These are phyloP conservation scores for Pilasporangium apinafurcum DNA, from an alignment of 352 stramenopile species.

Conservation along the genomic window DNA sequence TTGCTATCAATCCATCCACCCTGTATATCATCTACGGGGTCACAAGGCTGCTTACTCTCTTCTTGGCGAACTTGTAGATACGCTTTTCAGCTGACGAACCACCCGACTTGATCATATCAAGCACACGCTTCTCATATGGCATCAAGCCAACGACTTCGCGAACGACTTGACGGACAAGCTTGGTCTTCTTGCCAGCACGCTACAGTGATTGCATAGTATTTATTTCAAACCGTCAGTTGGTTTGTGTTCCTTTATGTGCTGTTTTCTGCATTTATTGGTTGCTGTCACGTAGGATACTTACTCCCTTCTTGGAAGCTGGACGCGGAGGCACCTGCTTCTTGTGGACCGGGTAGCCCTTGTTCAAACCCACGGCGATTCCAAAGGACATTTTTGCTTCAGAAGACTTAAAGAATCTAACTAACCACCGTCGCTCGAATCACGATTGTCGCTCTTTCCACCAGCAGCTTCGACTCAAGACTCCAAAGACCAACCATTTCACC, in stretches of 20 bases:
- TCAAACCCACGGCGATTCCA: conserved; percentile 88
- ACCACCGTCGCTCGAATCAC: conserved; percentile 9
- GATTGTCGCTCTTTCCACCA: background rate
- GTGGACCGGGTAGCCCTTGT: conserved; percentile 91
- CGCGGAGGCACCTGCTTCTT: conserved; percentile 87
- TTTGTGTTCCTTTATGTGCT: too few relatives aligned
- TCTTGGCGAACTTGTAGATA: conserved; percentile 99
- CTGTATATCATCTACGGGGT: too few relatives aligned
- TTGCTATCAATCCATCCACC: too few relatives aligned
- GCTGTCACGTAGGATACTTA: conserved; percentile 47
- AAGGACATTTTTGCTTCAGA: conserved; percentile 87
- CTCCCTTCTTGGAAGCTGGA: conserved; percentile 84
- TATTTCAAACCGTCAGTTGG: too few relatives aligned
- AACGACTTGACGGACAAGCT: conserved; percentile 93
- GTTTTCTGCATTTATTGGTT: background rate
- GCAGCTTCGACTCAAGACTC: conserved; percentile 1
- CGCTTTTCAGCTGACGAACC: conserved; percentile 96
- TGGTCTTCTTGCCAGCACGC: conserved; percentile 92
- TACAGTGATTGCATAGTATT: too few relatives aligned
- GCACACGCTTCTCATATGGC: conserved; percentile 99
- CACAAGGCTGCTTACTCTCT: conserved; percentile 69
- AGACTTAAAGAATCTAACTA: conserved; percentile 86
- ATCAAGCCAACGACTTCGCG: conserved; percentile 97
- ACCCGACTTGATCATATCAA: conserved; percentile 99
- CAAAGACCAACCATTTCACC: conserved; percentile 17